Evolutionary conservation across 2,329 filamentous ascomycete species (phyloP).

Genomic region (Aspergillus ustus): DNA sequence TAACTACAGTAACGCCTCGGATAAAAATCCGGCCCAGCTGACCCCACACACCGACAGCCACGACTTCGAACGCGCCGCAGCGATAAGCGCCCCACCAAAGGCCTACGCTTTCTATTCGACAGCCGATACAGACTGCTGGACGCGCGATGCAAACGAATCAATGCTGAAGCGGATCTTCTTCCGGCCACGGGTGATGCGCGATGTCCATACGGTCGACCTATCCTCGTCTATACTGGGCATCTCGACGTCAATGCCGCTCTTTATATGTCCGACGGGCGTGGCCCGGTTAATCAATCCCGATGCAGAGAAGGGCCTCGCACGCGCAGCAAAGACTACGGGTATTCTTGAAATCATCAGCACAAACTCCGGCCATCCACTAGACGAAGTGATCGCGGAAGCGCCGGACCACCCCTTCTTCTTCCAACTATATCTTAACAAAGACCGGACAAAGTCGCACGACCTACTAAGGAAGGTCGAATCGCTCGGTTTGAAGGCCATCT

Average conservation of each 20-base stretch:
- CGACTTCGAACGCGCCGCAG: conserved; percentile 54
- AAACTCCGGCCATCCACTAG: conserved; percentile 85
- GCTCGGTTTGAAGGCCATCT: conserved; percentile 43
- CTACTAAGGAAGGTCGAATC: conserved; percentile 58
- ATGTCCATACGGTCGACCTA: conserved; percentile 43
- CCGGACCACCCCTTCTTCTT: conserved; percentile 81
- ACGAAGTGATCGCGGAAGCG: conserved; percentile 75
- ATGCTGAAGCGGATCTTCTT: conserved; percentile 52
- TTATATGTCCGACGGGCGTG: conserved; percentile 84
- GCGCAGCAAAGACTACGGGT: conserved; percentile 68
- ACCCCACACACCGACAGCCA: conserved; percentile 49
- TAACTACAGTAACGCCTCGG: not conserved
- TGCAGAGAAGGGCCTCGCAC: conserved; percentile 81
- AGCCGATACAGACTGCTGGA: conserved; percentile 51
- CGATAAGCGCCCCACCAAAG: conserved; percentile 81
- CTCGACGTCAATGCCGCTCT: conserved; percentile 74
- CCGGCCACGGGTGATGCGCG: conserved; percentile 51
- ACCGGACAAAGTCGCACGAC: conserved; percentile 75
- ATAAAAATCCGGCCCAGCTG: conserved; percentile 47
- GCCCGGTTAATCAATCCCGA: conserved; percentile 80
- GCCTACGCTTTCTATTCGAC: conserved; percentile 78
- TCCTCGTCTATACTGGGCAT: conserved; percentile 70
- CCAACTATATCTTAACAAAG: conserved; percentile 91
- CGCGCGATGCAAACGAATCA: conserved; percentile 42
- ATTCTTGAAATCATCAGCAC: conserved; percentile 61